phyloP scores from a whole-genome alignment of 2,329 filamentous ascomycete genomes.

The Didymella arachidicola region DNA sequence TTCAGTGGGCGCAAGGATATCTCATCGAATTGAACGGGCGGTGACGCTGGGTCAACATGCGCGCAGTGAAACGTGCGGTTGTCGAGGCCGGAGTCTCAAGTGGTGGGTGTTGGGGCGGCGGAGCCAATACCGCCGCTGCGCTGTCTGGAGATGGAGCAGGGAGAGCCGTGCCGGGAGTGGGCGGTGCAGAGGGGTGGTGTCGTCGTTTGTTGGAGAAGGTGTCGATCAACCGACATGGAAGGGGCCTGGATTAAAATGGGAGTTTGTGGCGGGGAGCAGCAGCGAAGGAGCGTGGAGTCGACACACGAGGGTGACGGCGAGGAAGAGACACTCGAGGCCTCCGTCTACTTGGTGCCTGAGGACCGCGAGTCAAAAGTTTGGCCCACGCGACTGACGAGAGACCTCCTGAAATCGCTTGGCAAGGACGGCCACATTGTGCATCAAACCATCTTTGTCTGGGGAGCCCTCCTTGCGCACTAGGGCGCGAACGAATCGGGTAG shows the following conservation, averaged over 20 bases:
- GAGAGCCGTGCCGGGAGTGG: constrained; percentile 16
- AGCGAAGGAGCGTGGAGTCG: constrained; percentile 44
- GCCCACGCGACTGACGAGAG: not conserved
- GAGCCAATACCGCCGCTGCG: constrained; percentile 13
- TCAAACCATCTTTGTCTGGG: constrained; percentile 34
- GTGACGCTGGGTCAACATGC: constrained; percentile 43
- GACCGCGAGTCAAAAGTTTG: constrained; percentile 12
- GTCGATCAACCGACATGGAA: constrained; percentile 21
- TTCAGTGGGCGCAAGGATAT: constrained; percentile 32
- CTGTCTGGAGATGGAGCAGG: constrained; percentile 13
- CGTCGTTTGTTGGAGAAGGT: constrained; percentile 15
- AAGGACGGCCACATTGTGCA: constrained; percentile 21
- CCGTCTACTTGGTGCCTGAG: constrained; percentile 23
- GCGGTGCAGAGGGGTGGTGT: constrained; percentile 24
- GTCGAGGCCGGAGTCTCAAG: constrained; percentile 39
- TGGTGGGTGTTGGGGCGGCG: constrained; percentile 22
- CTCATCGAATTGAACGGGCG: constrained; percentile 35
- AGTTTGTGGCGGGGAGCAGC: constrained; percentile 22
- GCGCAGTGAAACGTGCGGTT: constrained; percentile 33
- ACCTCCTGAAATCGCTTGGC: constrained; percentile 39
- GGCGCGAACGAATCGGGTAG: constrained; percentile 28
- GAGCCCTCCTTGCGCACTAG: constrained; percentile 26
- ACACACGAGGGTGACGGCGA: constrained; percentile 18
- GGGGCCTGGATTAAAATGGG: constrained; percentile 10
- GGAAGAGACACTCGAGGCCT: constrained; percentile 17